phyloP scores from a whole-genome alignment of 2,329 filamentous ascomycete genomes.

The Pleoardoris graminearum region DNA sequence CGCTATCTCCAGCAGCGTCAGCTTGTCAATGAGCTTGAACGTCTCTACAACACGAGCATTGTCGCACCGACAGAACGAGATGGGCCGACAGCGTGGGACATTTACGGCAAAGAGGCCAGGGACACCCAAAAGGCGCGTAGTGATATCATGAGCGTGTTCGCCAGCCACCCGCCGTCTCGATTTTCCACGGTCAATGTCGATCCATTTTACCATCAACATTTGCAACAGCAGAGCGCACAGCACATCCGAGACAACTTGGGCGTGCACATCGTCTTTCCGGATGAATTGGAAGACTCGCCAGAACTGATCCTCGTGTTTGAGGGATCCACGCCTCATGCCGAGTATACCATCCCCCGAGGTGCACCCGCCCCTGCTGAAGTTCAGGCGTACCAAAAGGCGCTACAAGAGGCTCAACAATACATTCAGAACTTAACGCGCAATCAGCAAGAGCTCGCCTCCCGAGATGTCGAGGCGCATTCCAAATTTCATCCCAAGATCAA shows the following conservation, averaged over 20 bases:
- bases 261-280: conserved; percentile 73
- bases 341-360: conserved; percentile 60
- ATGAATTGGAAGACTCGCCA: conserved; percentile 60
- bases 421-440: conserved; percentile 58
- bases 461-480: conserved; percentile 57
- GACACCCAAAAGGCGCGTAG: conserved; percentile 75
- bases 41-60: conserved; percentile 80
- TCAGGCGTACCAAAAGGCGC: conserved; percentile 59
- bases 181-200: conserved; percentile 71
- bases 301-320: conserved; percentile 77
- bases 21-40: conserved; percentile 82
- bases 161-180: conserved; percentile 72
- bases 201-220: conserved; percentile 76
- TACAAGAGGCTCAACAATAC: conserved; percentile 62
- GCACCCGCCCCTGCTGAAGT: conserved; percentile 60
- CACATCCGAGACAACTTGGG: conserved; percentile 69
- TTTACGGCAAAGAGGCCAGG: conserved; percentile 85
- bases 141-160: conserved; percentile 74
- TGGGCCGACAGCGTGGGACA: conserved; percentile 77
- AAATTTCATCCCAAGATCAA: conserved; percentile 68
- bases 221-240: conserved; percentile 66
- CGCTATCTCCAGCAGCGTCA: conserved; percentile 82
- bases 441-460: conserved; percentile 59
- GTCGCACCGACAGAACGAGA: conserved; percentile 73
- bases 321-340: conserved; percentile 58